Conservation (phyloP, 2,329 filamentous ascomycete species). For the Xylariales sp. region DNA sequence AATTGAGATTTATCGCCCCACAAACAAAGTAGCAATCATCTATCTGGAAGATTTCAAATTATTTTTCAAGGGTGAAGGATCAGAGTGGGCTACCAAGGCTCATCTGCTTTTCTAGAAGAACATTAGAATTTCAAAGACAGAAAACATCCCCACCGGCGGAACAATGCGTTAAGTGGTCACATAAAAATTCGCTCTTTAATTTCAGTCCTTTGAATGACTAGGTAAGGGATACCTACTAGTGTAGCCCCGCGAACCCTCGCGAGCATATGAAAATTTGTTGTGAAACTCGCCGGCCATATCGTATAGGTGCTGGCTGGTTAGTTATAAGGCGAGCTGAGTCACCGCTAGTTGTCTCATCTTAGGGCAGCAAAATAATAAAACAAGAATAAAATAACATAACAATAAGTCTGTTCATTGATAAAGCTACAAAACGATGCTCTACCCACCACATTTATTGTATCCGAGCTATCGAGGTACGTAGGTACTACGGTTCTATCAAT, state of each 20-base stretch:
- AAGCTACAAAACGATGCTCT: background rate
- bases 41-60: constrained; percentile 28
- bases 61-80: constrained; percentile 22
- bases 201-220: constrained; percentile 4
- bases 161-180: constrained; percentile 34
- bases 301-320: background rate
- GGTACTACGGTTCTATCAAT: background rate
- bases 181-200: constrained; percentile 10
- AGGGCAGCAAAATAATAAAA: too few relatives aligned
- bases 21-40: constrained; percentile 1
- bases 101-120: constrained; percentile 29
- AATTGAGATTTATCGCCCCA: constrained; percentile 29
- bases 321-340: constrained; percentile 1
- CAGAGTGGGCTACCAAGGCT: background rate
- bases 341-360: background rate
- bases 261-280: background rate
- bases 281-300: constrained; percentile 9
- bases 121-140: constrained; percentile 19
- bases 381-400: too few relatives aligned
- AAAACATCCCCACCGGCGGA: constrained; percentile 8
- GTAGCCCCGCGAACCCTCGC: background rate
- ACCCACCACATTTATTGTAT: background rate
- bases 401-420: background rate
- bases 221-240: background rate
- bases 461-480: background rate